Conservation (phyloP, 148 eudicot genomes). For the Amaranthus palmeri region DNA sequence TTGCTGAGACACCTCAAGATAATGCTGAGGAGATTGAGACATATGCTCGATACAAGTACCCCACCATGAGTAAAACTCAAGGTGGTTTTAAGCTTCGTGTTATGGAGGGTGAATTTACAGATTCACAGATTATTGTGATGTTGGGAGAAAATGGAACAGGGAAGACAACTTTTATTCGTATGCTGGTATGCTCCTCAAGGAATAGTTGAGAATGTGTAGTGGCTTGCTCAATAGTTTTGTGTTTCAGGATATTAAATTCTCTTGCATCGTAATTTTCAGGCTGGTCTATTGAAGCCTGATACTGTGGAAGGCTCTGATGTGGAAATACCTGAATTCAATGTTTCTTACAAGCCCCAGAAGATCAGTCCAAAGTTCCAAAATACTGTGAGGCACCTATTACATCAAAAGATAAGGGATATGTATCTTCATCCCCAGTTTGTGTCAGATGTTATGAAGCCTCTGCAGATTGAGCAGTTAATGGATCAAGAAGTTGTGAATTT, state of each 20-base stretch:
- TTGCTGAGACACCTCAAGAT: slow-evolving; percentile 92
- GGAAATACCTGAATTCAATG: slow-evolving; percentile 84
- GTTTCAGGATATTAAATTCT: background rate
- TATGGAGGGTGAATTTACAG: slow-evolving; percentile 85
- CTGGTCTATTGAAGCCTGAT: slow-evolving; percentile 89
- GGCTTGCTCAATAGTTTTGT: too few relatives aligned
- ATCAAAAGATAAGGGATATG: slow-evolving; percentile 74
- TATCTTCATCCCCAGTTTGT: slow-evolving; percentile 83
- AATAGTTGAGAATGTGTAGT: background rate
- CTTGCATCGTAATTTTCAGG: slow-evolving; percentile 38
- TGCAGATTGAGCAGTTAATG: slow-evolving; percentile 85
- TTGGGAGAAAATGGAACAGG: slow-evolving; percentile 97
- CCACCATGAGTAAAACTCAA: slow-evolving; percentile 80
- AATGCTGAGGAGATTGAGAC: slow-evolving; percentile 80
- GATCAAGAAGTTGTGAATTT: slow-evolving; percentile 93
- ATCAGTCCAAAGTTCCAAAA: slow-evolving; percentile 75
- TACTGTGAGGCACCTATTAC: slow-evolving; percentile 69
- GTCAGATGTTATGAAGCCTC: slow-evolving; percentile 96
- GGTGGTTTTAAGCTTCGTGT: slow-evolving; percentile 77
- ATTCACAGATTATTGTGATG: slow-evolving; percentile 93
- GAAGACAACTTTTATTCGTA: slow-evolving; percentile 85
- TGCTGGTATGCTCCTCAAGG: slow-evolving; percentile 55
- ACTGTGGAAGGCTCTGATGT: slow-evolving; percentile 61
- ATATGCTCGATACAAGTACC: slow-evolving; percentile 84
- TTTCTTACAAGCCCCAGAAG: slow-evolving; percentile 96